Conservation (phyloP, 805 yeast species). For the Candida argentea region DNA sequence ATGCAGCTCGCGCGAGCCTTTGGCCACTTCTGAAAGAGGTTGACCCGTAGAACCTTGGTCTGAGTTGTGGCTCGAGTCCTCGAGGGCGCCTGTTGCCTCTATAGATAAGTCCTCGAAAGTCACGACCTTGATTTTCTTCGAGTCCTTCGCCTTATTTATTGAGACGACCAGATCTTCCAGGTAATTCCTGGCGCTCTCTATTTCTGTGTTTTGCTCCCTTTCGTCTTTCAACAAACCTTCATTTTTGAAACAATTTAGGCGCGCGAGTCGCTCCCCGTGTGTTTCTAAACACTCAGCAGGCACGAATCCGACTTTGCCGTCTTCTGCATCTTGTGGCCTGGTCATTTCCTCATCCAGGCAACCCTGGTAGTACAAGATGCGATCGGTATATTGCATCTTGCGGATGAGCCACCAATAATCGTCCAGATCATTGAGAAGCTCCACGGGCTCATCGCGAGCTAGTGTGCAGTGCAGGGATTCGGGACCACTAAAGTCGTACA, state of each 20-base stretch:
- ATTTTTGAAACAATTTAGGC: slow-evolving; percentile 86
- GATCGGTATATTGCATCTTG: slow-evolving; percentile 26
- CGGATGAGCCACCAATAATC: slow-evolving; percentile 94
- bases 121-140: too few relatives aligned
- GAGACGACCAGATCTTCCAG: neutral
- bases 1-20: slow-evolving; percentile 1
- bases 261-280: slow-evolving; percentile 80
- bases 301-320: slow-evolving; percentile 80
- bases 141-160: neutral
- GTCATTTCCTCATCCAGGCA: slow-evolving; percentile 5
- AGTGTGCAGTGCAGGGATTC: slow-evolving; percentile 87
- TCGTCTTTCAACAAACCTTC: slow-evolving; percentile 48
- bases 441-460: slow-evolving; percentile 71
- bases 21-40: too few relatives aligned
- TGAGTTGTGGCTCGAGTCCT: too few relatives aligned
- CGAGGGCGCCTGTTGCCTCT: too few relatives aligned
- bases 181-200: neutral
- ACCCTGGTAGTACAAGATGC: slow-evolving; percentile 20
- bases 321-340: slow-evolving; percentile 30
- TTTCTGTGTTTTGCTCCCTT: slow-evolving; percentile 5
- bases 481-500: slow-evolving; percentile 83
- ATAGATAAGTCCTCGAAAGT: too few relatives aligned
- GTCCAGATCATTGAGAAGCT: slow-evolving; percentile 77
- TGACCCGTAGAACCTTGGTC: too few relatives aligned
- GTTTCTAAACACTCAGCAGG: slow-evolving; percentile 96